A percentile compares a stretch with the other conserved stretches of the same genome.
Conservation (phyloP, 2,329 filamentous ascomycete species). For the Apiospora arundinis region DNA sequence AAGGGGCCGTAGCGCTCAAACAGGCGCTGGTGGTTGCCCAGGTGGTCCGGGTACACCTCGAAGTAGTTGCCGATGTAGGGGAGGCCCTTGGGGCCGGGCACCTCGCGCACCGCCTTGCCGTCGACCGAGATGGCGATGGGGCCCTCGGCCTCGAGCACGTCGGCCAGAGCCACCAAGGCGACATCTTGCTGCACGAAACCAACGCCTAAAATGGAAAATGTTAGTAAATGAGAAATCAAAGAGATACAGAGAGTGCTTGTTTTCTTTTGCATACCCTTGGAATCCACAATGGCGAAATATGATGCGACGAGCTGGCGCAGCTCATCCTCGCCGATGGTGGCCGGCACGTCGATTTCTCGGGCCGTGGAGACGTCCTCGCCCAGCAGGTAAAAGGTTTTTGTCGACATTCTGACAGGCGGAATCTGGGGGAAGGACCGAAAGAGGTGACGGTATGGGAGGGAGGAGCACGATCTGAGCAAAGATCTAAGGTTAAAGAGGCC, state of each 20-base stretch:
- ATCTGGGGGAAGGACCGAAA: slow-evolving; percentile 7
- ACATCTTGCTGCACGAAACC: slow-evolving; percentile 43
- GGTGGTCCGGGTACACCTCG: slow-evolving; percentile 62
- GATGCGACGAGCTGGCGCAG: slow-evolving; percentile 48
- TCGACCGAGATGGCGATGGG: slow-evolving; percentile 54
- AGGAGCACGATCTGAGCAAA: background rate
- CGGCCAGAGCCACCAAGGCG: slow-evolving; percentile 41
- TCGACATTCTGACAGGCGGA: slow-evolving; percentile 38
- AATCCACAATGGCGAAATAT: slow-evolving; percentile 51
- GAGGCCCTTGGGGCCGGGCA: slow-evolving; percentile 56
- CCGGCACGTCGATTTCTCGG: slow-evolving; percentile 45
- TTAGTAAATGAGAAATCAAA: slow-evolving; percentile 15
- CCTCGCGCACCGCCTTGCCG: slow-evolving; percentile 52
- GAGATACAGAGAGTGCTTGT: background rate
- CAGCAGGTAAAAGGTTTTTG: slow-evolving; percentile 49
- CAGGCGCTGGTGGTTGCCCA: slow-evolving; percentile 61
- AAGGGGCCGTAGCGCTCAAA: slow-evolving; percentile 60
- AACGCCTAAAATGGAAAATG: slow-evolving; percentile 38
- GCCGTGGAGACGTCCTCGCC: slow-evolving; percentile 46
- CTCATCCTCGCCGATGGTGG: slow-evolving; percentile 42
- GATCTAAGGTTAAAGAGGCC: background rate
- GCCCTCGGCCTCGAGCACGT: slow-evolving; percentile 42
- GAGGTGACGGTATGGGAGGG: too few relatives aligned
- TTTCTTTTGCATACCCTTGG: slow-evolving; percentile 39
- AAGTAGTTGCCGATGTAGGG: slow-evolving; percentile 60